Evolutionary conservation across 805 yeast genomes (phyloP).

Genomic region (Candida ovalis): DNA sequence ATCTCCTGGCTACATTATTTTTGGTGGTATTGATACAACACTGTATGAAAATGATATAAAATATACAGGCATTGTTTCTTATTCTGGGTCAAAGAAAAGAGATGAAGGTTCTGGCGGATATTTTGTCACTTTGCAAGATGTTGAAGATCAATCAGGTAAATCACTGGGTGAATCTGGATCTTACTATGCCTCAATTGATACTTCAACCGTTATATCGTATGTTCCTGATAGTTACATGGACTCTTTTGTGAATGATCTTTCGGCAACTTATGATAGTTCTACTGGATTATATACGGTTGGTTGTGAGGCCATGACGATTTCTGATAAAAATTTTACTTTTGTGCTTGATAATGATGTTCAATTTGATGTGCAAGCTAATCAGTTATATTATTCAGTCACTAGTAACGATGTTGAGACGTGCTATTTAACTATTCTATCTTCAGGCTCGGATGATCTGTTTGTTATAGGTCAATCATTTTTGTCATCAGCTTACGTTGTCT

Average conservation of each 20-base stretch:
- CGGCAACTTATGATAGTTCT: conserved; percentile 13
- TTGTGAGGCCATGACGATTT: conserved; percentile 15
- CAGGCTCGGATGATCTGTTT: conserved; percentile 17
- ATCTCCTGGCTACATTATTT: conserved; percentile 25
- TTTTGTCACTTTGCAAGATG: conserved; percentile 11
- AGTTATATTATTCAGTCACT: conserved; percentile 13
- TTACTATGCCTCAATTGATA: conserved; percentile 44
- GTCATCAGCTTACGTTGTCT: conserved; percentile 61
- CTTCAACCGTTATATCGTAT: conserved; percentile 51
- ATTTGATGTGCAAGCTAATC: conserved; percentile 19
- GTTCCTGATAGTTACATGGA: conserved; percentile 36
- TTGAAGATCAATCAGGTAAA: conserved; percentile 12
- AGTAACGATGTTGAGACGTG: conserved; percentile 14
- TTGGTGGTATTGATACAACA: conserved; percentile 33
- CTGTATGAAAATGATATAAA: conserved; percentile 22
- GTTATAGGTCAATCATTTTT: conserved; percentile 67
- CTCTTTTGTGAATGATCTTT: conserved; percentile 10
- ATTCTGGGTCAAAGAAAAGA: conserved; percentile 5
- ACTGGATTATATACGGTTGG: conserved; percentile 21
- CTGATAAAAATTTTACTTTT: conserved; percentile 10
- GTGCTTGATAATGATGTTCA: conserved; percentile 17
- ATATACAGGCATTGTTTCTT: conserved; percentile 13
- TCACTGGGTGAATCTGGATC: conserved; percentile 6
- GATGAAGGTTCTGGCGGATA: conserved; percentile 12
- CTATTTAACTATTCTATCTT: conserved; percentile 17